Conservation (phyloP, 2,329 filamentous ascomycete species). For the Monosporascus cannonballus region DNA sequence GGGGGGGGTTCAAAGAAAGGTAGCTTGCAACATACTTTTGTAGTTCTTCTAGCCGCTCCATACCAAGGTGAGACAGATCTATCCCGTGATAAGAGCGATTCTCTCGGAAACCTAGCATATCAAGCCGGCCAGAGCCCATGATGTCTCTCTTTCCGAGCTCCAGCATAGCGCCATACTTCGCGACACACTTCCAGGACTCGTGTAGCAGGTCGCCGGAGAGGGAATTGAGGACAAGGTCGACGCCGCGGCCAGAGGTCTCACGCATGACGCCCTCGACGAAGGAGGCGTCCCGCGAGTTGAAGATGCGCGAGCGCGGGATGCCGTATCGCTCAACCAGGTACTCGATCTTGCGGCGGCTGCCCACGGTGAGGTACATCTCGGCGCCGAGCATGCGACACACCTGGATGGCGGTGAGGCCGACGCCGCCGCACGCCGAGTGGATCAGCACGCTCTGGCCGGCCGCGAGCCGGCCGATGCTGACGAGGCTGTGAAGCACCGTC, state of each 20-base stretch:
- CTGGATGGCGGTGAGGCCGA: slow-evolving; percentile 15
- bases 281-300: slow-evolving; percentile 10
- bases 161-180: slow-evolving; percentile 36
- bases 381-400: slow-evolving; percentile 11
- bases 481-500: slow-evolving; percentile 12
- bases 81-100: slow-evolving; percentile 29
- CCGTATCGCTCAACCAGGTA: slow-evolving; percentile 9
- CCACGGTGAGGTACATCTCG: slow-evolving; percentile 14
- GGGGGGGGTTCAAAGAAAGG: too few relatives aligned
- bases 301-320: slow-evolving; percentile 12
- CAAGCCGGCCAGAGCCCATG: slow-evolving; percentile 31
- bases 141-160: slow-evolving; percentile 41
- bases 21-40: slow-evolving; percentile 9
- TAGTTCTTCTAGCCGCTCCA: slow-evolving; percentile 8
- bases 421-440: slow-evolving; percentile 16
- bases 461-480: slow-evolving; percentile 10
- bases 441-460: slow-evolving; percentile 13
- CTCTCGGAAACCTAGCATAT: slow-evolving; percentile 37
- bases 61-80: slow-evolving; percentile 22
- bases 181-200: slow-evolving; percentile 37
- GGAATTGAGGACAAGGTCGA: slow-evolving; percentile 31
- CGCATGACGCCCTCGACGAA: slow-evolving; percentile 12
- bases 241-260: slow-evolving; percentile 11
- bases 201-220: slow-evolving; percentile 35
- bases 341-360: slow-evolving; percentile 10